A percentile compares a stretch with the other conserved stretches of the same genome.
These are phyloP conservation scores for Vaccinium corymbosum DNA, from an alignment of 148 eudicot species.

Conservation along the genomic window DNA sequence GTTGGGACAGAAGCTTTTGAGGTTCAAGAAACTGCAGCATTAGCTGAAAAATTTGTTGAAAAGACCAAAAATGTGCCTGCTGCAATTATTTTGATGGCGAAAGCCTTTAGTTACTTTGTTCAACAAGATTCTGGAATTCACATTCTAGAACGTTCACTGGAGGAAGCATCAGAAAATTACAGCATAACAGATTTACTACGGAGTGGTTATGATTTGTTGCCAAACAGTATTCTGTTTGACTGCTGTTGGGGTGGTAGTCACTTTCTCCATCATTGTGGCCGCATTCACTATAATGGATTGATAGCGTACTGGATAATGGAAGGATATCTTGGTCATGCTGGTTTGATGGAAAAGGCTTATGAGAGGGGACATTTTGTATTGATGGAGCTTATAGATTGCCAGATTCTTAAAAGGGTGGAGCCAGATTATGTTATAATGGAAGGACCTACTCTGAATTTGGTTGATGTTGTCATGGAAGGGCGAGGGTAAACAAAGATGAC, in stretches of 20 bases:
- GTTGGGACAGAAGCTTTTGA: not conserved
- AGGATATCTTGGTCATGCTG: conserved; percentile 32
- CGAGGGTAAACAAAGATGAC: not conserved
- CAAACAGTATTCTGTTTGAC: conserved; percentile 13
- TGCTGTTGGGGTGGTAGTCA: conserved; percentile 10
- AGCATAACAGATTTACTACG: conserved; percentile 8
- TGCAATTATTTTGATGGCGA: conserved; percentile 18
- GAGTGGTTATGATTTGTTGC: conserved; percentile 18
- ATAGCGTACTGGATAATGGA: conserved; percentile 43
- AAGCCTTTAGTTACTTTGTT: conserved; percentile 18
- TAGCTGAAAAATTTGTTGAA: conserved; percentile 10
- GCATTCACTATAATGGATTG: conserved; percentile 26
- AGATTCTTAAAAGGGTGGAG: conserved; percentile 24
- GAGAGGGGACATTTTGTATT: conserved; percentile 28
- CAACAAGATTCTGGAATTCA: not conserved
- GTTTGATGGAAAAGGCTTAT: conserved; percentile 24
- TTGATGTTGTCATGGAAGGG: too few relatives aligned
- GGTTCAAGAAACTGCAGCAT: not conserved
- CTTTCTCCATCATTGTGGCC: conserved; percentile 6
- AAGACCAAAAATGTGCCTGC: conserved; percentile 7
- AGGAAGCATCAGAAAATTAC: conserved; percentile 10
- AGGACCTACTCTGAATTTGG: not conserved
- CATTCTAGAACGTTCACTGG: not conserved
- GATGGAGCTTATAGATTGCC: conserved; percentile 29
- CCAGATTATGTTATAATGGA: conserved; percentile 25